A percentile compares a stretch with the other conserved stretches of the same genome.
These are phyloP conservation scores for Xerocomus amazonicus DNA, from an alignment of 1,284 basidiomycete species.

Conservation along the genomic window DNA sequence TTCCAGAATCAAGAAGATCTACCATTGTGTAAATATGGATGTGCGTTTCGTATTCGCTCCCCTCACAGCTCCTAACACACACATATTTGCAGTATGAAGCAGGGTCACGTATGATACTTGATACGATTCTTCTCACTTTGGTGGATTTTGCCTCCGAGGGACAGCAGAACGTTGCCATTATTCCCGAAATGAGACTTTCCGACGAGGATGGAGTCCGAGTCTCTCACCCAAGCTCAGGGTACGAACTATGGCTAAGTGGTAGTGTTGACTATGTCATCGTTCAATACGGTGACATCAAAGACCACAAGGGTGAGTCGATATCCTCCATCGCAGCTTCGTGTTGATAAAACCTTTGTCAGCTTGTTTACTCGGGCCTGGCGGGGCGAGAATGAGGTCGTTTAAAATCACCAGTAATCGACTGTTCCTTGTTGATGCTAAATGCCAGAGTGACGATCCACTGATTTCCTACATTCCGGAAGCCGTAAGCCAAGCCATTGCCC, in stretches of 20 bases:
- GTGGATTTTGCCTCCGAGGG: neutral
- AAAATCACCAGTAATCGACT: neutral
- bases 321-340: too few relatives aligned
- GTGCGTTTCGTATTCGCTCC: neutral
- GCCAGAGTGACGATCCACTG: neutral
- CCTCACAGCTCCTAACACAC: neutral
- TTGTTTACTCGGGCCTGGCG: neutral
- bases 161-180: neutral
- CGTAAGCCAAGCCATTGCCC: neutral
- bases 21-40: neutral
- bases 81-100: neutral
- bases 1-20: neutral
- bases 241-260: neutral
- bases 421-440: neutral
- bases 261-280: neutral
- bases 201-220: neutral
- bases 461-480: neutral
- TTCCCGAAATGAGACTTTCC: neutral
- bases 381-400: neutral
- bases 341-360: neutral
- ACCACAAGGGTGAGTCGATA: neutral
- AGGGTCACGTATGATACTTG: neutral
- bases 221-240: neutral
- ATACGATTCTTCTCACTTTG: neutral
- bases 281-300: neutral